These are phyloP conservation scores for Euryodendron excelsum DNA, from an alignment of 148 eudicot species.

Conservation along the genomic window DNA sequence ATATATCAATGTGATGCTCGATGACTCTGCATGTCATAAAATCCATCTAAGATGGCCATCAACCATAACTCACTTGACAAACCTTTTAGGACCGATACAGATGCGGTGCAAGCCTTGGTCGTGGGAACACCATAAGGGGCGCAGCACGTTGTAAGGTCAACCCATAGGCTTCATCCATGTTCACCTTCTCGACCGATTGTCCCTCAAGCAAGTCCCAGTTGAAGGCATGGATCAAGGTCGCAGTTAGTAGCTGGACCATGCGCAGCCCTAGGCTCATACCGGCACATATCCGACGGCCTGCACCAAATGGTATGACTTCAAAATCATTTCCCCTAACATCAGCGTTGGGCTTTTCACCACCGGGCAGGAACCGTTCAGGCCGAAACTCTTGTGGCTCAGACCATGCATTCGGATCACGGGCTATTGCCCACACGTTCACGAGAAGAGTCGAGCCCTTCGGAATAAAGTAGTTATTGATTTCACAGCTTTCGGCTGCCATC, in stretches of 20 bases:
- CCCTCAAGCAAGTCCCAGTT: slow-evolving; percentile 62
- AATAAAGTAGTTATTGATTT: slow-evolving; percentile 71
- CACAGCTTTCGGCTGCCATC: slow-evolving; percentile 58
- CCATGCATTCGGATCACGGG: slow-evolving; percentile 83
- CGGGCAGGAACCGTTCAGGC: slow-evolving; percentile 68
- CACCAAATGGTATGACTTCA: slow-evolving; percentile 91
- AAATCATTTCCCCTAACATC: slow-evolving; percentile 83
- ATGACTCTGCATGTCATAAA: background rate
- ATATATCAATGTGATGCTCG: too few relatives aligned
- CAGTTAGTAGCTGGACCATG: slow-evolving; percentile 77
- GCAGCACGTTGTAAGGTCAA: slow-evolving; percentile 72
- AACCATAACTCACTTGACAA: background rate
- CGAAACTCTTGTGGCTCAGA: slow-evolving; percentile 56
- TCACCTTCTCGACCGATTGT: slow-evolving; percentile 40
- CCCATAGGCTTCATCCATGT: slow-evolving; percentile 95
- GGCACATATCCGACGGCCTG: slow-evolving; percentile 86
- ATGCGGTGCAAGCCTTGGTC: slow-evolving; percentile 50
- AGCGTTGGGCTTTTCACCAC: slow-evolving; percentile 66
- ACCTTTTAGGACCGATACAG: slow-evolving; percentile 16
- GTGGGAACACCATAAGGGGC: slow-evolving; percentile 68
- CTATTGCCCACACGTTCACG: slow-evolving; percentile 94
- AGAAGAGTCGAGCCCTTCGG: slow-evolving; percentile 76
- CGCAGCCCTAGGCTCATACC: slow-evolving; percentile 83
- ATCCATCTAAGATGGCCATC: too few relatives aligned
- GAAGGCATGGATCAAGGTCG: slow-evolving; percentile 61